A percentile compares a stretch with the other conserved stretches of the same genome.
phyloP scores from a whole-genome alignment of 2,329 filamentous ascomycete genomes.

The Pezizomycotina sp. region DNA sequence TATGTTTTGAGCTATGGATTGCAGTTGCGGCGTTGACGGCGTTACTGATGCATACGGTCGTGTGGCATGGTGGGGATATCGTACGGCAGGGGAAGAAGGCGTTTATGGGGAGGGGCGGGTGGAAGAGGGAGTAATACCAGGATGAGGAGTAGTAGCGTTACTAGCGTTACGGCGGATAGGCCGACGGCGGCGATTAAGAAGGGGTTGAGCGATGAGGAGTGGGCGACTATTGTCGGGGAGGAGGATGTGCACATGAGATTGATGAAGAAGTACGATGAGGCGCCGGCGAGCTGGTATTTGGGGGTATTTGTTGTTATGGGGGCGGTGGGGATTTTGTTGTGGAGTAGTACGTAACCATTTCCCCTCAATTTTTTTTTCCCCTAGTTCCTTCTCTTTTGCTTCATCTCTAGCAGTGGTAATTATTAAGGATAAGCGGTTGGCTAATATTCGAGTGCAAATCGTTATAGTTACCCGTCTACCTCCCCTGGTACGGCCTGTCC shows the following conservation, averaged over 20 bases:
- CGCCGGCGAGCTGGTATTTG: constrained; percentile 67
- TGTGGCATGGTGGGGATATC: constrained; percentile 75
- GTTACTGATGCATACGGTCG: constrained; percentile 61
- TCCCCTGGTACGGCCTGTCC: constrained; percentile 75
- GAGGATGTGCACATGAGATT: constrained; percentile 74
- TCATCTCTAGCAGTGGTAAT: too few relatives aligned
- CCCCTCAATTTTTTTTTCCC: constrained; percentile 2
- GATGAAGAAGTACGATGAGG: constrained; percentile 69
- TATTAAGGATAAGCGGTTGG: too few relatives aligned
- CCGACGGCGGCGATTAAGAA: constrained; percentile 5
- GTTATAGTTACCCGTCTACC: constrained; percentile 54
- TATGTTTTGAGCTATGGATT: constrained; percentile 76
- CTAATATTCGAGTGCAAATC: too few relatives aligned
- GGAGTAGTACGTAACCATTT: constrained; percentile 47
- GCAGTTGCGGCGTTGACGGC: constrained; percentile 66
- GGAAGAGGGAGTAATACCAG: constrained; percentile 1
- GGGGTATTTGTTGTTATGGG: constrained; percentile 59
- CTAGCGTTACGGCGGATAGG: constrained; percentile 3
- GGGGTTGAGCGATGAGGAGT: constrained; percentile 20
- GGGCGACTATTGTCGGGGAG: constrained; percentile 42
- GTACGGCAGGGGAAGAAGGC: constrained; percentile 53
- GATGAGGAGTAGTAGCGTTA: neutral
- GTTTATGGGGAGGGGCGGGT: constrained; percentile 7
- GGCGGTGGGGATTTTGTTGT: constrained; percentile 68
- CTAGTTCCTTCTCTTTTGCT: too few relatives aligned